These are phyloP conservation scores for Kandelia obovata DNA, from an alignment of 345 rosid genomes.

Conservation along the genomic window DNA sequence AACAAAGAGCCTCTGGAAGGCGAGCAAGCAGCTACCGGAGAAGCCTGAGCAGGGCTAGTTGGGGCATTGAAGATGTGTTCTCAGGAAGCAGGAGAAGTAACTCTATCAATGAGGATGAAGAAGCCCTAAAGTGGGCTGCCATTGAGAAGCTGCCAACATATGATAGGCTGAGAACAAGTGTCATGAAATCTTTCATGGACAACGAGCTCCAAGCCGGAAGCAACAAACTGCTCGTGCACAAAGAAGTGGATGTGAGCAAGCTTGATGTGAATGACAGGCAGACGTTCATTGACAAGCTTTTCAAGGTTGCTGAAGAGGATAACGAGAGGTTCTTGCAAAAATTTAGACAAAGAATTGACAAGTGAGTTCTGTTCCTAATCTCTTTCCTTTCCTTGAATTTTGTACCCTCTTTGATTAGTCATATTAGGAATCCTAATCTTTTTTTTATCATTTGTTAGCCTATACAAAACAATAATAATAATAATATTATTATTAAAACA, in stretches of 20 bases:
- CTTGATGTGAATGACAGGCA: constrained; percentile 43
- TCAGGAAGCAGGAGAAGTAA: background rate
- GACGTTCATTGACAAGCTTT: constrained; percentile 62
- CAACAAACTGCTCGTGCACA: background rate
- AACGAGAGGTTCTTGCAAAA: constrained; percentile 31
- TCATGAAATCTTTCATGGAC: background rate
- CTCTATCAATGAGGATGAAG: background rate
- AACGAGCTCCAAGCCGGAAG: background rate
- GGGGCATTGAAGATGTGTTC: background rate
- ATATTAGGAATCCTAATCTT: too few relatives aligned
- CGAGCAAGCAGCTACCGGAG: background rate
- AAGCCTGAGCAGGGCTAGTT: background rate
- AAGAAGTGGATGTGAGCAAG: constrained; percentile 20
- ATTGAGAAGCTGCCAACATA: constrained; percentile 22
- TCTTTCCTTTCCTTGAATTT: too few relatives aligned
- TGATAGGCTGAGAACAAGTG: constrained; percentile 12
- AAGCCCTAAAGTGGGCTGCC: constrained; percentile 15
- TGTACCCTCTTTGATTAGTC: too few relatives aligned
- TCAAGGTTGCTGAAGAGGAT: constrained; percentile 82
- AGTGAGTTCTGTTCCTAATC: constrained; percentile 34
- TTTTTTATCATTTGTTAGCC: too few relatives aligned
- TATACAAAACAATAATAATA: too few relatives aligned
- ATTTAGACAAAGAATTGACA: constrained; percentile 57
- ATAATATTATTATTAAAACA: too few relatives aligned
- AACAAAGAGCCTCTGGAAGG: background rate